Evolutionary conservation across 1,284 basidiomycete species (phyloP).

Genomic region (Cerioporus squamosus): DNA sequence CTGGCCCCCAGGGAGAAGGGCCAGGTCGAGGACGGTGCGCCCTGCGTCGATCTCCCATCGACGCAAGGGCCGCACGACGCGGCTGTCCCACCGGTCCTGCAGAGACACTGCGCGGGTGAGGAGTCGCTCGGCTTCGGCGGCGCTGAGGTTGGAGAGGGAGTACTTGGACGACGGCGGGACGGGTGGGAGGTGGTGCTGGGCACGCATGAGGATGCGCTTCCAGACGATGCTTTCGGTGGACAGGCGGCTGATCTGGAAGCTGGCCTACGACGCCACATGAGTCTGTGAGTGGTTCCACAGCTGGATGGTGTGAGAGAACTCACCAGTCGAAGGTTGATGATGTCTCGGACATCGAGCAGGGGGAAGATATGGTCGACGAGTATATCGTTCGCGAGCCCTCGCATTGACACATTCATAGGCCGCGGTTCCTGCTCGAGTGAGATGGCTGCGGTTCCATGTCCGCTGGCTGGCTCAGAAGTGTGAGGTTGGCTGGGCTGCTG

Average conservation of each 20-base stretch:
- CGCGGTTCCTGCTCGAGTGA: too few relatives aligned
- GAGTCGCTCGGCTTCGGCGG: conserved; percentile 64
- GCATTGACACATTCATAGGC: too few relatives aligned
- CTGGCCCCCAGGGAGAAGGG: conserved; percentile 70
- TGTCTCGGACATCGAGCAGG: not conserved
- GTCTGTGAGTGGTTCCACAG: not conserved
- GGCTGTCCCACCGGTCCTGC: conserved; percentile 42
- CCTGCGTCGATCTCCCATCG: conserved; percentile 43
- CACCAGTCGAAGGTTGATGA: not conserved
- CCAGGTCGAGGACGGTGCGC: conserved; percentile 58
- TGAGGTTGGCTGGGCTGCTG: too few relatives aligned
- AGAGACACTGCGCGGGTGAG: conserved; percentile 63
- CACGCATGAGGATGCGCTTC: conserved; percentile 60
- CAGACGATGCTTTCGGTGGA: conserved; percentile 64
- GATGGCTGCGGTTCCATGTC: too few relatives aligned
- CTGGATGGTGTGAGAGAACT: not conserved
- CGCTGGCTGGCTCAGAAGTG: too few relatives aligned
- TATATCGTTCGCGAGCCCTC: not conserved
- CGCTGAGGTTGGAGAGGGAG: conserved; percentile 43
- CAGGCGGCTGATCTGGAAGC: conserved; percentile 1
- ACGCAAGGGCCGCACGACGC: conserved; percentile 23
- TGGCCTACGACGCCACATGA: not conserved
- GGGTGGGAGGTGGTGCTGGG: conserved; percentile 61
- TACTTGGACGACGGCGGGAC: conserved; percentile 63
- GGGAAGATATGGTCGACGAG: not conserved